Evolutionary conservation across 2,329 filamentous ascomycete species (phyloP).

Genomic region (Fusarium chlamydosporum): DNA sequence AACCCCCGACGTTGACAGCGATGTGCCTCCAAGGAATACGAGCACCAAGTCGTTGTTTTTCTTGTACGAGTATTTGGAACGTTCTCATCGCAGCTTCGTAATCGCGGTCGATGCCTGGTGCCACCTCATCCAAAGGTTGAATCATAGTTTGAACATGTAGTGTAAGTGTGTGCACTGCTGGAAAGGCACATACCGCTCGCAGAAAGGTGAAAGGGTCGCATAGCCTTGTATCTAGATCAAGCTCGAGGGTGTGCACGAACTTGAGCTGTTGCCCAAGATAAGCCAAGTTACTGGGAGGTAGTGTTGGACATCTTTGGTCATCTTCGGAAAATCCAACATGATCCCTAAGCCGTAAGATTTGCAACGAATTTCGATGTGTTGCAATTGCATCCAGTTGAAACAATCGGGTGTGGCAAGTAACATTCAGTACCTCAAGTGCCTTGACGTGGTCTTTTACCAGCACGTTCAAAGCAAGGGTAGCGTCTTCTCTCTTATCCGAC

Average conservation of each 20-base stretch:
- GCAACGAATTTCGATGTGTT: constrained; percentile 57
- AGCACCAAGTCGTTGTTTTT: constrained; percentile 43
- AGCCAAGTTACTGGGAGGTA: constrained; percentile 54
- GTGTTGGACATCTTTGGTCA: constrained; percentile 59
- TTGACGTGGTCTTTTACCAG: constrained; percentile 58
- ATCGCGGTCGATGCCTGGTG: constrained; percentile 55
- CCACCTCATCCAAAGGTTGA: constrained; percentile 51
- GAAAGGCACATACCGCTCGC: constrained; percentile 57
- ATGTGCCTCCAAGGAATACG: constrained; percentile 57
- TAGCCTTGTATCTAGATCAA: constrained; percentile 62
- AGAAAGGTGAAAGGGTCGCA: constrained; percentile 58
- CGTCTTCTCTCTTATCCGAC: constrained; percentile 56
- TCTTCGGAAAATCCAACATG: constrained; percentile 63
- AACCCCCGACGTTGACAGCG: constrained; percentile 64
- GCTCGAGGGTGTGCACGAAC: constrained; percentile 59
- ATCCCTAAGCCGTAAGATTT: constrained; percentile 60
- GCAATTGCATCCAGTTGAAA: constrained; percentile 60
- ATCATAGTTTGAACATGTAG: constrained; percentile 63
- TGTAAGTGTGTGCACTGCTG: constrained; percentile 57
- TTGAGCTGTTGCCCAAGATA: constrained; percentile 53
- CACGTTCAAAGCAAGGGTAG: constrained; percentile 57
- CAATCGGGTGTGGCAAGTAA: constrained; percentile 59
- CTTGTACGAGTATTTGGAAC: constrained; percentile 54
- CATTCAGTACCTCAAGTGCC: constrained; percentile 56
- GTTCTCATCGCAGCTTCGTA: constrained; percentile 55